phyloP scores from a whole-genome alignment of 2,329 filamentous ascomycete species.

The Pseudovirgaria hyperparasitica region DNA sequence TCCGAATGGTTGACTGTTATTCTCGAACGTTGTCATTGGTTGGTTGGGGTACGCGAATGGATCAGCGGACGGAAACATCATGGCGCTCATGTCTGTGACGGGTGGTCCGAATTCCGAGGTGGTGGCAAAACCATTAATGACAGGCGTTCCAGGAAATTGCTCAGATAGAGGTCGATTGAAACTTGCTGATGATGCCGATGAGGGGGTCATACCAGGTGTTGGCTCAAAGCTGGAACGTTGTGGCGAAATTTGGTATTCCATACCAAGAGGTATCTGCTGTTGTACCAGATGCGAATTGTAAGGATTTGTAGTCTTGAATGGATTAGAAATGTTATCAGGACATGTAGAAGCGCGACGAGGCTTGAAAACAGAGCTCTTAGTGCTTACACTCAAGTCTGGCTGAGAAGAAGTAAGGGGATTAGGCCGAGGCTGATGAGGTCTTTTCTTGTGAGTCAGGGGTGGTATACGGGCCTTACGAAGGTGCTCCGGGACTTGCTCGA shows the following conservation, averaged over 20 bases:
- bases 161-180: slow-evolving; percentile 13
- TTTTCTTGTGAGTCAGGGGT: too few species aligned
- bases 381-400: slow-evolving; percentile 4
- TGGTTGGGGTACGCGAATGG: slow-evolving; percentile 72
- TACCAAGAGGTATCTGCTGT: slow-evolving; percentile 14
- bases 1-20: too few species aligned
- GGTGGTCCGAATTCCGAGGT: slow-evolving; percentile 26
- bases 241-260: slow-evolving; percentile 16
- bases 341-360: slow-evolving; percentile 18
- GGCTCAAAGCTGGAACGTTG: slow-evolving; percentile 16
- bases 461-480: slow-evolving; percentile 26
- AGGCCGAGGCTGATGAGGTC: too few species aligned
- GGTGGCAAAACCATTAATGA: slow-evolving; percentile 18
- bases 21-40: slow-evolving; percentile 48
- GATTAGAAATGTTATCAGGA: too few species aligned
- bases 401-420: too few species aligned
- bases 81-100: slow-evolving; percentile 57
- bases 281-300: too few species aligned
- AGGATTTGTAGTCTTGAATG: too few species aligned
- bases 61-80: slow-evolving; percentile 72
- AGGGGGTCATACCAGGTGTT: slow-evolving; percentile 19
- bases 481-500: slow-evolving; percentile 68
- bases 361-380: slow-evolving; percentile 1
- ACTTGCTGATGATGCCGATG: slow-evolving; percentile 17
- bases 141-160: slow-evolving; percentile 16